Base-by-base conservation (phyloP, 2,329 filamentous ascomycete genomes). In the Aureobasidium musti region DNA sequence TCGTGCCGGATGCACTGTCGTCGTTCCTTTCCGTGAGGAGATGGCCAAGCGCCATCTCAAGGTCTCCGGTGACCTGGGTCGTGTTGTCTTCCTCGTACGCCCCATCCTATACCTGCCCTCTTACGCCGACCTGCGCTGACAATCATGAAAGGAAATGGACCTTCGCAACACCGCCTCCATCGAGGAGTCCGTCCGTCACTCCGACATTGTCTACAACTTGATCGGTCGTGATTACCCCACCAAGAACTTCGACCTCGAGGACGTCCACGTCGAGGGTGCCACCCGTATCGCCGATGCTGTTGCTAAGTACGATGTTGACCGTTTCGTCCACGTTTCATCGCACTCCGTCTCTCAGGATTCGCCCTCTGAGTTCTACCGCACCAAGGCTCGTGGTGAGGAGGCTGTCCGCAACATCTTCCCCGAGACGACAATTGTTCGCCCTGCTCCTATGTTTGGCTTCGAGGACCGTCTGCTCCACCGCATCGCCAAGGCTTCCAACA, bases 21-120 rank as follows among this genome's bases (percentile, higher is more conserved):
- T 99, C 68, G 80, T 98, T 68, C 95, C 95, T 59, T 99, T 87
- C 84, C 89, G 95, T 53, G 95, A 99, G 83, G 95, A 98, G 81
- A 98, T 97, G 93, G 84, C 90, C 73, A 98, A 98, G 86, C 89
- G 95, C 73, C 94, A 98, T 82, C 83, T 99, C 76, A 98, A 98
- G 82, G 88, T 97, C 67, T 85, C 92, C n/a, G 95, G 95, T 80
- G 95, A 99, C 80, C 84, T 99, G 68, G 95, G 95, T 69, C 87
- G 91, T 73, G 86, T 99, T 66, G 83, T 90, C 73, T 98, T 99
- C 79, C 84, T 96, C 74, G 91, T 93, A 80, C 69, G 83, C 37
- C 13, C 11, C 41, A 66, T 23, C 2, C 17, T 23, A 50, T n/a
- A 49, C 19, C 35, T 33, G 23, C 23, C 26, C 21, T 13, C 17